Evolutionary conservation across 257 asterid species (phyloP).

Genomic region (Ocimum tenuiflorum): DNA sequence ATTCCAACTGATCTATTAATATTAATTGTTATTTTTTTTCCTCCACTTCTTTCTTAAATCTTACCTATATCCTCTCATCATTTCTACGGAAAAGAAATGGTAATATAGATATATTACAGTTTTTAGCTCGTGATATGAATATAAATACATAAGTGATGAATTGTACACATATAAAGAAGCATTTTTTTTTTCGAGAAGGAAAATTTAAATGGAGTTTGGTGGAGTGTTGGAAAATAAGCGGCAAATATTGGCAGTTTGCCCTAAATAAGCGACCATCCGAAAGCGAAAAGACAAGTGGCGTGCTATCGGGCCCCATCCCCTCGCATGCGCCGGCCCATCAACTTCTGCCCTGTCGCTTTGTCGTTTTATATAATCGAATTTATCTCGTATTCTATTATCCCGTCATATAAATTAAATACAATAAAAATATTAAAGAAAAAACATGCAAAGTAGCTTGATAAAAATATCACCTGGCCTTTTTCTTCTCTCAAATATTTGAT

Average conservation of each 20-base stretch:
- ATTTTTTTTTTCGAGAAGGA: too few species aligned
- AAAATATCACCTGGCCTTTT: too few species aligned
- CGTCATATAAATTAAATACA: too few species aligned
- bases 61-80: background rate
- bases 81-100: background rate
- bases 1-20: too few species aligned
- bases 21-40: too few species aligned
- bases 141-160: background rate
- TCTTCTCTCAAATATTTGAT: background rate
- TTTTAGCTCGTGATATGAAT: background rate
- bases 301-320: constrained; percentile 16
- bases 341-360: constrained; percentile 3
- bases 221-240: constrained; percentile 25
- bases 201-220: background rate
- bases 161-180: background rate
- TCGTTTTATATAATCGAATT: background rate
- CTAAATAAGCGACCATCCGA: background rate
- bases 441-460: too few species aligned
- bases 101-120: background rate
- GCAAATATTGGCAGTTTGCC: constrained; percentile 13
- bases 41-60: background rate
- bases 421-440: too few species aligned
- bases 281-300: constrained; percentile 22
- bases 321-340: constrained; percentile 39
- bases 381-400: background rate